Conservation (phyloP, 345 rosid species). For the Populus alba region DNA sequence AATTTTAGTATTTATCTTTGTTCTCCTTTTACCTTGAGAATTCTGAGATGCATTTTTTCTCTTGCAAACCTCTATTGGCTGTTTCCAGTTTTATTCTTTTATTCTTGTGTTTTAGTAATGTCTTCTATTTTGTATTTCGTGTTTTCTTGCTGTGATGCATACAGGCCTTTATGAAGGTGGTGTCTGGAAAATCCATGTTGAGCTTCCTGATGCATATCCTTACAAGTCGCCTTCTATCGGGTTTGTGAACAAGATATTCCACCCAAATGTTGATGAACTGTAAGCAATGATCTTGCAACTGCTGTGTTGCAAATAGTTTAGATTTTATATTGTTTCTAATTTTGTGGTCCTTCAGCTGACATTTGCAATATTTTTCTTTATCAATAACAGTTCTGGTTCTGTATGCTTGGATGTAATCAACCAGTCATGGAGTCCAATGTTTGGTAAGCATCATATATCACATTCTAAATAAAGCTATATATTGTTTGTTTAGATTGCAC, state of each 20-base stretch:
- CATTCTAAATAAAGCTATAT: neutral
- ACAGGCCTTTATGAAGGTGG: constrained; percentile 73
- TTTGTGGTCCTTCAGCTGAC: neutral
- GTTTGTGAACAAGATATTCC: constrained; percentile 70
- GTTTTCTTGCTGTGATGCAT: constrained; percentile 16
- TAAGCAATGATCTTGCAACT: constrained; percentile 28
- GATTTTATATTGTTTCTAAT: neutral
- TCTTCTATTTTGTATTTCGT: too few species aligned
- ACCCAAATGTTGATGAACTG: constrained; percentile 78
- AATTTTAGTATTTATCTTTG: neutral
- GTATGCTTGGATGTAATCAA: constrained; percentile 75
- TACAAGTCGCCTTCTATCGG: constrained; percentile 75
- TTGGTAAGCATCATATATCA: constrained; percentile 39
- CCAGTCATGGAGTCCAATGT: constrained; percentile 84
- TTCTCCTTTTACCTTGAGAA: constrained; percentile 10
- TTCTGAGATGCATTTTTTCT: neutral
- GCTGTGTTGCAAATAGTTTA: neutral
- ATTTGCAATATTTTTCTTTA: constrained; percentile 1
- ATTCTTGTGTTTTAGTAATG: neutral
- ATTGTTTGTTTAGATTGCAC: neutral
- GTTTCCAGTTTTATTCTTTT: neutral
- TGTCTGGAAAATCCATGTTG: constrained; percentile 67
- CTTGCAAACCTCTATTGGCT: neutral
- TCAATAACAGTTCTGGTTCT: constrained; percentile 57
- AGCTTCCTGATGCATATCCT: constrained; percentile 79